Evolutionary conservation across 2,329 filamentous ascomycete genomes (phyloP), one percentile per base, ranked within the genome.

Genomic region (Colletotrichum sp.): DNA sequence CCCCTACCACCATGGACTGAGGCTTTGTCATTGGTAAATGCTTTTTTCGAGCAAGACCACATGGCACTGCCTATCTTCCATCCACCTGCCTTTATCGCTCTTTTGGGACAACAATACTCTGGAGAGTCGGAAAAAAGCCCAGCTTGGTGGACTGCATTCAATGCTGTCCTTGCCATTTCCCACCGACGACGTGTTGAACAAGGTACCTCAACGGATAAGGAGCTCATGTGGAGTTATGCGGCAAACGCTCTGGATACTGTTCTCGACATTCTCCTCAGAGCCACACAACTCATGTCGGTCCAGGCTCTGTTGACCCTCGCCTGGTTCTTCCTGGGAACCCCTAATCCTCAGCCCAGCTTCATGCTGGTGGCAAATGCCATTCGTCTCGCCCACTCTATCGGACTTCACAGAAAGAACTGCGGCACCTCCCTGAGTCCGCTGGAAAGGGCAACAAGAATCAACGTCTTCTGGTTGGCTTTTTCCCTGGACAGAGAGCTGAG

Each of bases 161-260:
- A 59, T 0, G 55, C 55, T 0, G 27, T 59, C 0, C 55, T 59
- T 0, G 55, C 55, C 0, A 28, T 59, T 2, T 16, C 55, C 5
- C 55, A 59, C 2, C 55, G 55, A 0, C 0, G 25, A 22, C 55
- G 55, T 59, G 55, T 59, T 28, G 55, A 59, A 59, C 1, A 59
- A 28, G 55, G 55, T 3, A 4, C 16, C 0, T 59, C 55, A 4
- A 59, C 55, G 22, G 55, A 59, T 8, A 59, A 59, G 15, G 55
- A 59, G 22, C 22, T 59, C 15, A 28, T 59, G 22, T 59, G 55
- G 55, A 22, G 25, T 7, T 59, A 59, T 1, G 55, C 55, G 2
- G 55, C 55, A 59, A 59, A 59, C 3, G 55, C 22, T 1, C 13
- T 59, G 1, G 55, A 59, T 5, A 59, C 55, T 1, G 27, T 59